phyloP scores from a whole-genome alignment of 2,329 filamentous ascomycete genomes.

The Helminthosporium solani region DNA sequence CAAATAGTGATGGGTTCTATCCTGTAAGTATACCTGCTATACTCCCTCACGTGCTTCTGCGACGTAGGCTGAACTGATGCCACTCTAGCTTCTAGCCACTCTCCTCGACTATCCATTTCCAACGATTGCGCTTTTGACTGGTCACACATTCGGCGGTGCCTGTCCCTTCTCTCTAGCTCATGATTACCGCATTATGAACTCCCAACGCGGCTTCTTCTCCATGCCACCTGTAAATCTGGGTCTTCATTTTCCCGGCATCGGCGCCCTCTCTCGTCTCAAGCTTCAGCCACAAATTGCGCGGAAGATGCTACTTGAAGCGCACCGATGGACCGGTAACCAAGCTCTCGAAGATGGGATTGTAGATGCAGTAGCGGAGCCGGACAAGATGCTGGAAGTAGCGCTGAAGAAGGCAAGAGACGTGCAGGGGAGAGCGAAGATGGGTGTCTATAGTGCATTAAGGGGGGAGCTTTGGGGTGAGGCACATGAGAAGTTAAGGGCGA shows the following conservation, averaged over 20 bases:
- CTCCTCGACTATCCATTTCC: slow-evolving; percentile 53
- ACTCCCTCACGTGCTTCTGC: too few species aligned
- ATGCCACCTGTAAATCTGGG: slow-evolving; percentile 57
- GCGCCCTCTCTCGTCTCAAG: slow-evolving; percentile 54
- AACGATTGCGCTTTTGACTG: slow-evolving; percentile 51
- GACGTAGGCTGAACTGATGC: slow-evolving; percentile 2
- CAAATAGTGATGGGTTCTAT: slow-evolving; percentile 59
- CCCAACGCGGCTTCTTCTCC: slow-evolving; percentile 33
- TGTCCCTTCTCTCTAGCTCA: slow-evolving; percentile 51
- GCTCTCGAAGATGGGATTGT: slow-evolving; percentile 56
- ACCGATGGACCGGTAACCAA: slow-evolving; percentile 55
- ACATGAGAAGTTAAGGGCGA: slow-evolving; percentile 51
- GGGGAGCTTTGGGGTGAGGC: slow-evolving; percentile 58
- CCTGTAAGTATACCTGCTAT: slow-evolving; percentile 44
- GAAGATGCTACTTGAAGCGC: slow-evolving; percentile 58
- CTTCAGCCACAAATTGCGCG: slow-evolving; percentile 53
- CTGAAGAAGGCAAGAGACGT: slow-evolving; percentile 49
- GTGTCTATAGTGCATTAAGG: slow-evolving; percentile 54
- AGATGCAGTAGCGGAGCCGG: slow-evolving; percentile 52
- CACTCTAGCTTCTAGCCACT: slow-evolving; percentile 46
- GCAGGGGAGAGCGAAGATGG: slow-evolving; percentile 48
- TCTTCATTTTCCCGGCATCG: slow-evolving; percentile 58
- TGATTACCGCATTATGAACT: slow-evolving; percentile 49
- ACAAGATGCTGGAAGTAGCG: slow-evolving; percentile 50
- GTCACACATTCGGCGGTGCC: slow-evolving; percentile 53